These are phyloP conservation scores for Fusarium irregulare DNA, from an alignment of 2,329 filamentous ascomycete genomes.

Conservation along the genomic window DNA sequence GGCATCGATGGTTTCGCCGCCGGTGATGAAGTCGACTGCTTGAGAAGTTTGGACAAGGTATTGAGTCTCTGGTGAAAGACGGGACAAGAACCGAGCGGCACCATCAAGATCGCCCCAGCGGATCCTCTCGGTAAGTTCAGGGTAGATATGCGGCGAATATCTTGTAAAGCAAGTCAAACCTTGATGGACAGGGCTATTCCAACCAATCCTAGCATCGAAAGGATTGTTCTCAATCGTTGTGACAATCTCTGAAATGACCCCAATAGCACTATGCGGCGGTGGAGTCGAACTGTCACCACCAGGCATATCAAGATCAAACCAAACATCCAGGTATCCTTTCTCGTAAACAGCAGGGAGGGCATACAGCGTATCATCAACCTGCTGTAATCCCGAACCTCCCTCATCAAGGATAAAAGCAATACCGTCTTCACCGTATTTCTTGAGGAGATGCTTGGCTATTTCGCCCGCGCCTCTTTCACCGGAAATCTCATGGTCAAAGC, in stretches of 20 bases:
- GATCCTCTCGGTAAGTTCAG: slow-evolving; percentile 52
- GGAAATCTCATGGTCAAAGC: slow-evolving; percentile 72
- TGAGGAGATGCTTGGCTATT: slow-evolving; percentile 61
- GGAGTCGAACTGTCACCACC: slow-evolving; percentile 70
- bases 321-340: slow-evolving; percentile 70
- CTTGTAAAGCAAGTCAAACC: slow-evolving; percentile 66
- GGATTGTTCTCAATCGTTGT: slow-evolving; percentile 68
- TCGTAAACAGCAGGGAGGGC: slow-evolving; percentile 69
- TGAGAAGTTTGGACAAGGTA: slow-evolving; percentile 70
- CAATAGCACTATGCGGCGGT: slow-evolving; percentile 73
- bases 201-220: slow-evolving; percentile 58
- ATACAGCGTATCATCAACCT: slow-evolving; percentile 58
- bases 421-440: slow-evolving; percentile 65
- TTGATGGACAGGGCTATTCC: slow-evolving; percentile 64
- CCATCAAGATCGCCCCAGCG: slow-evolving; percentile 41
- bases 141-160: slow-evolving; percentile 62
- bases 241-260: slow-evolving; percentile 73
- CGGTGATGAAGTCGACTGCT: slow-evolving; percentile 68
- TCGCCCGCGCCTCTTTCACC: slow-evolving; percentile 65
- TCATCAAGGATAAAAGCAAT: slow-evolving; percentile 71
- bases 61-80: slow-evolving; percentile 40
- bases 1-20: slow-evolving; percentile 73
- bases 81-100: slow-evolving; percentile 42
- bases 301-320: slow-evolving; percentile 63
- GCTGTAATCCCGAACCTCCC: slow-evolving; percentile 66